Evolutionary conservation across 108 stramenopile genomes (phyloP).

Genomic region (Bacterosira constricta): DNA sequence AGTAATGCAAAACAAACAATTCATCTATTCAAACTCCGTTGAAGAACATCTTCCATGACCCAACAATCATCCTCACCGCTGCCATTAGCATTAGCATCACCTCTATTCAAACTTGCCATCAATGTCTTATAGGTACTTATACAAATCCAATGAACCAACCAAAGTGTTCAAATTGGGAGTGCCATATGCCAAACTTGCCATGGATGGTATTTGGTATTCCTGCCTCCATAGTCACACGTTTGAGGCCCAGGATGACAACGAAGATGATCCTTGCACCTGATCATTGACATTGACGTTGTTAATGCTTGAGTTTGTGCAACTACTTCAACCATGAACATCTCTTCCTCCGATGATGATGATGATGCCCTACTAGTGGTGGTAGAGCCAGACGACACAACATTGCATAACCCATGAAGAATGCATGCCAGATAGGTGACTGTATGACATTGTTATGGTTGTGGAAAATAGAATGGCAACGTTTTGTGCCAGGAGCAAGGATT

Average conservation of each 20-base stretch:
- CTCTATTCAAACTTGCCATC: conserved; percentile 17
- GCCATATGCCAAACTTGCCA: conserved; percentile 54
- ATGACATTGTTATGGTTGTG: conserved; percentile 60
- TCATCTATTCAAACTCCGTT: conserved; percentile 38
- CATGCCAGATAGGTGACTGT: conserved; percentile 58
- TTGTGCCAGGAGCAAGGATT: no score
- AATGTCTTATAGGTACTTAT: conserved; percentile 33
- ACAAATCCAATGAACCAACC: conserved; percentile 32
- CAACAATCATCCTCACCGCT: conserved; percentile 1
- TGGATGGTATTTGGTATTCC: conserved; percentile 46
- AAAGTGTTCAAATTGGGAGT: conserved; percentile 41
- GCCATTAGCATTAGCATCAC: background rate
- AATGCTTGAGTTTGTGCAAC: conserved; percentile 20
- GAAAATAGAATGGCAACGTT: conserved; percentile 70
- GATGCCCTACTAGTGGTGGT: no score
- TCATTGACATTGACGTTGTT: background rate
- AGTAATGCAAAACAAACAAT: background rate
- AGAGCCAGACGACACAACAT: conserved; percentile 25
- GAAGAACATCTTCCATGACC: conserved; percentile 30
- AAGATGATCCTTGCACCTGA: background rate
- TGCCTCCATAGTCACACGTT: conserved; percentile 13
- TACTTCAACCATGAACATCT: conserved; percentile 7
- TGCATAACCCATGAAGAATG: conserved; percentile 58
- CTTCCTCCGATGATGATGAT: background rate
- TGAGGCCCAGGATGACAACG: conserved; percentile 37